Conservation (phyloP, 1,139 yeast genomes). For the Yamadazyma mexicana region DNA sequence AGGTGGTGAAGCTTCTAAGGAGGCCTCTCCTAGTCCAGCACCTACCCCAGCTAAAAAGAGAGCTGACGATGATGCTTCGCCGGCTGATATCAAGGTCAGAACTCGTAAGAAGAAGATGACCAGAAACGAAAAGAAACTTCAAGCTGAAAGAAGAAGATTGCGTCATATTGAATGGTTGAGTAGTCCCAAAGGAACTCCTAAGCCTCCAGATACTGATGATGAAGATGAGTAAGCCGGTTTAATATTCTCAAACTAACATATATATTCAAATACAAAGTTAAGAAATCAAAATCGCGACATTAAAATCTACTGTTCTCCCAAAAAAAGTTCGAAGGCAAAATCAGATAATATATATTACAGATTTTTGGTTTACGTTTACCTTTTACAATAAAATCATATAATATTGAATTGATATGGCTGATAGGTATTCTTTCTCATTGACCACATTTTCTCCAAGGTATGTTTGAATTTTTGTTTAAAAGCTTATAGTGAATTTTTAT, state of each 20-base stretch:
- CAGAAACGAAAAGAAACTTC: constrained; percentile 88
- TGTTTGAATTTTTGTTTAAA: too few species aligned
- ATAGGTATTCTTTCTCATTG: constrained; percentile 94
- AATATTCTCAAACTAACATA: background rate
- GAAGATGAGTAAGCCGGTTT: constrained; percentile 54
- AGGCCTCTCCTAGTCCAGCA: constrained; percentile 24
- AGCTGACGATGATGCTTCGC: constrained; percentile 81
- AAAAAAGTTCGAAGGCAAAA: constrained; percentile 8
- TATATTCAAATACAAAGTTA: constrained; percentile 7
- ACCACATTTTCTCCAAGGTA: constrained; percentile 96
- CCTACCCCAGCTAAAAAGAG: constrained; percentile 36
- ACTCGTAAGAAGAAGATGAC: constrained; percentile 94
- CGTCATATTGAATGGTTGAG: constrained; percentile 94
- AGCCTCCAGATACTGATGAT: constrained; percentile 89
- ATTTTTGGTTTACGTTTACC: background rate
- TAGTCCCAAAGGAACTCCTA: constrained; percentile 97
- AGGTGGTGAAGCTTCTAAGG: constrained; percentile 20
- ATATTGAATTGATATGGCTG: constrained; percentile 64
- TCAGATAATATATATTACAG: background rate
- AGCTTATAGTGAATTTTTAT: constrained; percentile 16
- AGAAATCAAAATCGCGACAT: constrained; percentile 16
- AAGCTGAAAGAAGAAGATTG: constrained; percentile 91
- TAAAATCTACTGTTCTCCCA: background rate
- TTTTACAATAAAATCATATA: background rate
- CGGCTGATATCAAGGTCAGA: constrained; percentile 92